These are phyloP conservation scores for Straminergon stramineum DNA, from an alignment of 225 moss, liverwort and hornwort genomes.

Conservation along the genomic window DNA sequence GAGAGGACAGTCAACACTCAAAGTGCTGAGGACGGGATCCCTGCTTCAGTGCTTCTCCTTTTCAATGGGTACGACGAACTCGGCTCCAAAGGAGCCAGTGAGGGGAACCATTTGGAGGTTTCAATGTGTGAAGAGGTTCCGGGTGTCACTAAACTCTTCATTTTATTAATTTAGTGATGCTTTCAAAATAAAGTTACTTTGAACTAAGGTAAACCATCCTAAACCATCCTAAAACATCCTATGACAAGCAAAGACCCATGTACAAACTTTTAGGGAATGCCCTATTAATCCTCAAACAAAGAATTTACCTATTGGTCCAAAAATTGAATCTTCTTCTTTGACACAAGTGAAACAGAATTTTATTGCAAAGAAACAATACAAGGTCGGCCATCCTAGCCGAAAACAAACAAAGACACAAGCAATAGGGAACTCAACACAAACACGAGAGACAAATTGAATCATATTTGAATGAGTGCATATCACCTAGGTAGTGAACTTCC, in stretches of 20 bases:
- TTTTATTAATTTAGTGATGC: not conserved
- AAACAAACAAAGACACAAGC: no score
- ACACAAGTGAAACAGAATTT: no score
- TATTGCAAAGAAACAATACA: no score
- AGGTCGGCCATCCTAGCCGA: no score
- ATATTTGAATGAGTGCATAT: not conserved
- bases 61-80: not conserved
- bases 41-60: not conserved
- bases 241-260: rapidly evolving
- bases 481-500: rapidly evolving
- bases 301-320: not conserved
- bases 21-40: not conserved
- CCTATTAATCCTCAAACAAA: rapidly evolving
- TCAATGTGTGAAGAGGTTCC: not conserved
- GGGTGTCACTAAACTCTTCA: not conserved
- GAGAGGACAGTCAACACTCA: not conserved
- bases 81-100: not conserved
- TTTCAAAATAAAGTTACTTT: not conserved
- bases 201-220: rapidly evolving
- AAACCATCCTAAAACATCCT: rapidly evolving
- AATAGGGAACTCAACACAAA: no score
- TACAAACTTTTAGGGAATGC: rapidly evolving
- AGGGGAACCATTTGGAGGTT: not conserved
- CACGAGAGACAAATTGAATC: not conserved
- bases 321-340: not conserved